Evolutionary conservation across 179 eudicot genomes (phyloP).

Genomic region (Amaranthus tricolor): DNA sequence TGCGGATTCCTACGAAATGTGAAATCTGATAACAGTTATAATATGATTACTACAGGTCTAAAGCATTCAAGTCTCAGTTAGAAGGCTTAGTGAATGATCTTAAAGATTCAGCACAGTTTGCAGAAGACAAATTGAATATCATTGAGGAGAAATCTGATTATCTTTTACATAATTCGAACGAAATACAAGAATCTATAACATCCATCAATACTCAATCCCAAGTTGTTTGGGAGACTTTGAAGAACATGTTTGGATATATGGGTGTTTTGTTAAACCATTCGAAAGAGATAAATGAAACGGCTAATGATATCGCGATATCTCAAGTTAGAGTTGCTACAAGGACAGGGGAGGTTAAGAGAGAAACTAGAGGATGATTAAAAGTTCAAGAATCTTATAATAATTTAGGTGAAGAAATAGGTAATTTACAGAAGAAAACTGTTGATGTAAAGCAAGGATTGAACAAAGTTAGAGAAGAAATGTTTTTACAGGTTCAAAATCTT

Average conservation of each 20-base stretch:
- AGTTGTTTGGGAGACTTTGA: constrained; percentile 45
- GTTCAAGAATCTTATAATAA: constrained; percentile 48
- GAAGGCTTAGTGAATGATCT: constrained; percentile 71
- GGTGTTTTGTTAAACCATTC: constrained; percentile 42
- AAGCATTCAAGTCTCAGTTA: constrained; percentile 60
- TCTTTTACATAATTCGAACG: constrained; percentile 37
- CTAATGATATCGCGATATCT: constrained; percentile 47
- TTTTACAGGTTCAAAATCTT: constrained; percentile 47
- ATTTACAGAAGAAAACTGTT: constrained; percentile 42
- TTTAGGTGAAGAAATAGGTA: constrained; percentile 45
- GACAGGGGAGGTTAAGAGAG: constrained; percentile 53
- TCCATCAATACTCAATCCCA: constrained; percentile 49
- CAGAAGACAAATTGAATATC: constrained; percentile 54
- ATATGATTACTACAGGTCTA: constrained; percentile 39
- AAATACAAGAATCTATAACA: constrained; percentile 50
- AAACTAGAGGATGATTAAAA: constrained; percentile 46
- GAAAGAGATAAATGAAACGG: constrained; percentile 46
- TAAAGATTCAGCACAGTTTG: constrained; percentile 56
- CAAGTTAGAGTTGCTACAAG: constrained; percentile 51
- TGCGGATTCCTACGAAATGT: too few species aligned
- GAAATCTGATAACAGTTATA: neutral
- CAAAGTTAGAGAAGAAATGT: constrained; percentile 57
- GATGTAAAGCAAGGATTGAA: constrained; percentile 55
- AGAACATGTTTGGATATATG: constrained; percentile 44
- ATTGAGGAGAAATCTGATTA: constrained; percentile 54